These are phyloP conservation scores for Diaporthe batatas DNA, from an alignment of 2,329 filamentous ascomycete genomes.

Conservation along the genomic window DNA sequence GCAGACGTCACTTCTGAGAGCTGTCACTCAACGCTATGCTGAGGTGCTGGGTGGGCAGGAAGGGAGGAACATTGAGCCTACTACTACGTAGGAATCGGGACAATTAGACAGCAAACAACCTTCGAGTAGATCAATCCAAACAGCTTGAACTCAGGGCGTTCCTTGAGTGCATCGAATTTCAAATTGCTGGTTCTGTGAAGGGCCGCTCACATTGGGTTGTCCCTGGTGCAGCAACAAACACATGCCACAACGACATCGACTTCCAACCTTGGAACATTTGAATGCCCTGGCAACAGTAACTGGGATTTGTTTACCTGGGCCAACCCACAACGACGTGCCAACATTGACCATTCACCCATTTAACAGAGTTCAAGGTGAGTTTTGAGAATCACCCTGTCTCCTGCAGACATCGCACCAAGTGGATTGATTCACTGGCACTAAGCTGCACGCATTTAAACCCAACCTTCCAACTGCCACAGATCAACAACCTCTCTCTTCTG, in stretches of 20 bases:
- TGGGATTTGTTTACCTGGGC: background rate
- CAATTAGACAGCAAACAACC: too few species aligned
- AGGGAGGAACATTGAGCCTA: background rate
- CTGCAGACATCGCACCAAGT: too few species aligned
- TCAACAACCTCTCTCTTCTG: too few species aligned
- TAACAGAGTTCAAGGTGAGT: background rate
- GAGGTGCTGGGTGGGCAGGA: background rate
- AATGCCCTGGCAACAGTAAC: slow-evolving; percentile 4
- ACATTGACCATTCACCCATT: background rate
- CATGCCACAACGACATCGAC: background rate
- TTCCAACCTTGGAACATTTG: background rate
- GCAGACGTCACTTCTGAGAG: too few species aligned
- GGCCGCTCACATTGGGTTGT: background rate
- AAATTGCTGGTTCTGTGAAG: too few species aligned
- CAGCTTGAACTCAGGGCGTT: background rate
- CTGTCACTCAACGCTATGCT: background rate
- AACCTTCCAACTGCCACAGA: background rate
- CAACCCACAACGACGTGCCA: background rate
- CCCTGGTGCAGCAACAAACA: slow-evolving; percentile 4
- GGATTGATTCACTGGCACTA: background rate
- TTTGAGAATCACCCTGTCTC: background rate
- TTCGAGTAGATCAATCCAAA: background rate
- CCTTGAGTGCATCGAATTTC: background rate
- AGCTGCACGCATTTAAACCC: background rate
- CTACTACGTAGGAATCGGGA: background rate